Conservation (phyloP, 1,284 basidiomycete genomes). For the Malassezia sp. region DNA sequence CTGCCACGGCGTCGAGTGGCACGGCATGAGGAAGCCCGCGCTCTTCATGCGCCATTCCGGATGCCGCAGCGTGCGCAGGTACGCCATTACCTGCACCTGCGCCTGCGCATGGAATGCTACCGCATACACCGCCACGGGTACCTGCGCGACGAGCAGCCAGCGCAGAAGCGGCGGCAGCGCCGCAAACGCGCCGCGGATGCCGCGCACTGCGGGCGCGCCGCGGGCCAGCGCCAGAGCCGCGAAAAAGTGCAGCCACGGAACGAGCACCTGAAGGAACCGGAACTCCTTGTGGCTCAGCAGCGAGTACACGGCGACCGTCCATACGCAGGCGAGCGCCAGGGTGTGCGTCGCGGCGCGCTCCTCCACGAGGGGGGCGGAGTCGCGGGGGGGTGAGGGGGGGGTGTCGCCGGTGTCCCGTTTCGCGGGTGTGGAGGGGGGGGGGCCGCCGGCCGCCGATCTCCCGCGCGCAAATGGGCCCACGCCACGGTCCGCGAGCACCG, state of each 20-base stretch:
- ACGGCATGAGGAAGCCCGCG: conserved; percentile 82
- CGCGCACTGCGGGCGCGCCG: neutral
- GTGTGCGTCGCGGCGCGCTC: conserved; percentile 5
- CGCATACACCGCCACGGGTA: conserved; percentile 24
- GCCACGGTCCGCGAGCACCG: neutral
- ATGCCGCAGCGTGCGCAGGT: conserved; percentile 12
- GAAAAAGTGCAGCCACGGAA: conserved; percentile 73
- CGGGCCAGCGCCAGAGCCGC: conserved; percentile 49
- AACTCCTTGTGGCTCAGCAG: conserved; percentile 65
- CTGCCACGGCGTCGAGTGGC: conserved; percentile 93
- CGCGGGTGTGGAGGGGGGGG: too few species aligned
- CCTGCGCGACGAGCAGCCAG: conserved; percentile 18
- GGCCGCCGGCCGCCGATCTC: too few species aligned
- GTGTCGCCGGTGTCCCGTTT: neutral
- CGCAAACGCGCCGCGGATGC: neutral
- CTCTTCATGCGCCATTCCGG: too few species aligned
- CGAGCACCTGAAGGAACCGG: conserved; percentile 82
- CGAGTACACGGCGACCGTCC: conserved; percentile 23
- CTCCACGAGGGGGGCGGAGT: too few species aligned
- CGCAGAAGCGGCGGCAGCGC: conserved; percentile 6
- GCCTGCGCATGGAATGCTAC: conserved; percentile 23
- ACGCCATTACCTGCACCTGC: conserved; percentile 24
- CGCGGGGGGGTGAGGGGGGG: too few species aligned
- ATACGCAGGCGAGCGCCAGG: conserved; percentile 17
- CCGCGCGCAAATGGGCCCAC: neutral